Evolutionary conservation across 2,329 filamentous ascomycete genomes (phyloP).

Genomic region (Xylariaceae sp.): DNA sequence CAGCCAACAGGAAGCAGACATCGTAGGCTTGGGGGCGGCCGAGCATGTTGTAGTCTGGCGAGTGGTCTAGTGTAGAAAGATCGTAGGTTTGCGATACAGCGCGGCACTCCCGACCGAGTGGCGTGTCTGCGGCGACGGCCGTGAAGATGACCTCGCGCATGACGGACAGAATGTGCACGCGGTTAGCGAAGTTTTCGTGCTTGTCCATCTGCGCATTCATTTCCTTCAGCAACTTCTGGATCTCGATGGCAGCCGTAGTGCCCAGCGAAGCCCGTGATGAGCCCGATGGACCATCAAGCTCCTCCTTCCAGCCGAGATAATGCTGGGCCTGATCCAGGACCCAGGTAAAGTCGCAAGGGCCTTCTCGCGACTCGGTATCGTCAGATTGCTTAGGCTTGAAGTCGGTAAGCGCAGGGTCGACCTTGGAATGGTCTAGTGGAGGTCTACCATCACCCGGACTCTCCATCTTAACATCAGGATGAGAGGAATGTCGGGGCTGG

Average conservation of each 20-base stretch:
- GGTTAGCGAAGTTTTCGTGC: constrained; percentile 16
- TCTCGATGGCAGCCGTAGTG: constrained; percentile 11
- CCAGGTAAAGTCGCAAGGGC: constrained; percentile 16
- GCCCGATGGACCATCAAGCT: constrained; percentile 13
- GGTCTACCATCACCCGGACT: too few relatives aligned
- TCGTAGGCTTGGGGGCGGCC: too few relatives aligned
- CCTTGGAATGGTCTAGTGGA: neutral
- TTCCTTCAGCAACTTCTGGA: constrained; percentile 19
- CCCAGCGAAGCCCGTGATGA: constrained; percentile 12
- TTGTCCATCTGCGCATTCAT: constrained; percentile 13
- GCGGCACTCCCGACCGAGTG: constrained; percentile 13
- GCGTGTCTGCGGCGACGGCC: constrained; percentile 15
- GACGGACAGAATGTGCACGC: constrained; percentile 22
- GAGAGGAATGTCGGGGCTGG: too few relatives aligned
- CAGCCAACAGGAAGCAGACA: constrained; percentile 12
- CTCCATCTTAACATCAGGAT: too few relatives aligned
- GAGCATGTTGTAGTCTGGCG: too few relatives aligned
- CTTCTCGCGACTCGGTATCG: constrained; percentile 10
- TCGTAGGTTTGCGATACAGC: constrained; percentile 17
- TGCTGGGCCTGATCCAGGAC: constrained; percentile 16
- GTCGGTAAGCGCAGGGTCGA: neutral
- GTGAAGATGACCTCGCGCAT: constrained; percentile 22
- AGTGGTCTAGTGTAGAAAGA: neutral
- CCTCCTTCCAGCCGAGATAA: constrained; percentile 20
- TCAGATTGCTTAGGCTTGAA: constrained; percentile 3